Conservation (phyloP, 179 eudicot species). For the Sideroxylon spinosum region DNA sequence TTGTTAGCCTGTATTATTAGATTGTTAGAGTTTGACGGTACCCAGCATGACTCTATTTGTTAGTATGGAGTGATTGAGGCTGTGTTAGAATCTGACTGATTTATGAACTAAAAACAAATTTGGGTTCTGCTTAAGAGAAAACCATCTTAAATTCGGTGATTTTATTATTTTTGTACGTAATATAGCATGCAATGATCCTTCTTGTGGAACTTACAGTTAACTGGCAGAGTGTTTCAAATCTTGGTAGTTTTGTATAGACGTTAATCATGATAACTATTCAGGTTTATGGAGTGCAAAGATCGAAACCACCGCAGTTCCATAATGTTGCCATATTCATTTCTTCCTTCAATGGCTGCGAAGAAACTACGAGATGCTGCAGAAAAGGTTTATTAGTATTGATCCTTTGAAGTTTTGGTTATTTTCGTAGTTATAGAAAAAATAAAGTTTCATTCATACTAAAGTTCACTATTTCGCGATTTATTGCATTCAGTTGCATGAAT, state of each 20-base stretch:
- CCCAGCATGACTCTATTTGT: not conserved
- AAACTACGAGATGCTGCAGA: conserved; percentile 75
- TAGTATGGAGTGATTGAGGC: not conserved
- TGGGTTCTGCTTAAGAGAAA: not conserved
- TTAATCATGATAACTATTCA: conserved; percentile 34
- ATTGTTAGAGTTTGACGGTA: not conserved
- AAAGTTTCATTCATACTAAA: not conserved
- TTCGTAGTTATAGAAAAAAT: not conserved
- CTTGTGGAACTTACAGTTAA: not conserved
- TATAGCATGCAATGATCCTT: not conserved
- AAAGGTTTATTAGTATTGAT: conserved; percentile 41
- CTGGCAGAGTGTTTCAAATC: conserved; percentile 14
- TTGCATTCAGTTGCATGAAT: not conserved
- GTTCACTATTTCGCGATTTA: not conserved
- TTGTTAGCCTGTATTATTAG: not conserved
- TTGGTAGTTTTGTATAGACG: conserved; percentile 25
- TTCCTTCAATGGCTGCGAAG: conserved; percentile 92
- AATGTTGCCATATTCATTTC: conserved; percentile 69
- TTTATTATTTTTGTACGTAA: not conserved
- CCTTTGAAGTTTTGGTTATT: not conserved
- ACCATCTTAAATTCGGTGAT: not conserved
- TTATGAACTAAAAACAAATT: not conserved
- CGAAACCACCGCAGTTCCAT: conserved; percentile 67
- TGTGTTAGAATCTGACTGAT: not conserved
- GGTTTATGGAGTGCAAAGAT: conserved; percentile 98